Evolutionary conservation across 164 flowering plant genomes (phyloP).

Genomic region (Paratinospora sagittata): DNA sequence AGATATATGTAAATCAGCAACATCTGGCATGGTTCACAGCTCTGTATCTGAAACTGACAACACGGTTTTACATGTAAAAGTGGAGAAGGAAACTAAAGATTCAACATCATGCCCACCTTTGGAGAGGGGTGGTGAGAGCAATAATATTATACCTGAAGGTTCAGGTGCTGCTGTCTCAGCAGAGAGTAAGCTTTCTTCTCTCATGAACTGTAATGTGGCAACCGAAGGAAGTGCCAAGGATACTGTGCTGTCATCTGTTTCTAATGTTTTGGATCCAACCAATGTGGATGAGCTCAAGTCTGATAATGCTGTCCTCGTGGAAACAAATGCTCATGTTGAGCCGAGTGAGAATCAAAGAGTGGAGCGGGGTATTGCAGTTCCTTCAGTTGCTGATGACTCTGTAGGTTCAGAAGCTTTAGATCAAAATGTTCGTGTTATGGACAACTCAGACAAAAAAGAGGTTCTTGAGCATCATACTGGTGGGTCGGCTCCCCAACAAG

Average conservation of each 20-base stretch:
- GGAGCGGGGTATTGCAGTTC: slow-evolving; percentile 17
- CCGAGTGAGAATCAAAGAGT: slow-evolving; percentile 19
- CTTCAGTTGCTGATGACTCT: slow-evolving; percentile 14
- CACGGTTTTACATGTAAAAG: slow-evolving; percentile 8
- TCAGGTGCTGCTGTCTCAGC: slow-evolving; percentile 2
- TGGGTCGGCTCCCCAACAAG: slow-evolving; percentile 20
- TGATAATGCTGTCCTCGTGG: slow-evolving; percentile 28
- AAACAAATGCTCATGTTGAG: slow-evolving; percentile 6
- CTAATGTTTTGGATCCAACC: slow-evolving; percentile 17
- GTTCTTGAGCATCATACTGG: slow-evolving; percentile 15
- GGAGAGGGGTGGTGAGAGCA: slow-evolving; percentile 6
- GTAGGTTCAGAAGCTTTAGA: slow-evolving; percentile 16
- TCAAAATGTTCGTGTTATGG: slow-evolving; percentile 22
- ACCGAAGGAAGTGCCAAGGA: slow-evolving; percentile 8
- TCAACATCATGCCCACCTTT: slow-evolving; percentile 13
- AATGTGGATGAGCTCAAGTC: slow-evolving; percentile 19
- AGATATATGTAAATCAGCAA: slow-evolving; percentile 2
- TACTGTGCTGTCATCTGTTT: slow-evolving; percentile 14
- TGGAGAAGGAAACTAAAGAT: slow-evolving; percentile 22
- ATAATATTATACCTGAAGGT: slow-evolving; percentile 4
- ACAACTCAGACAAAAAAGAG: slow-evolving; percentile 27
- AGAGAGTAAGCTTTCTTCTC: slow-evolving; percentile 15
- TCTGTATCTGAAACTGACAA: slow-evolving; percentile 9
- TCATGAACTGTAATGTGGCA: slow-evolving; percentile 6
- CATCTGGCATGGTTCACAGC: not conserved